These are phyloP conservation scores for Rhodotorula kratochvilovae DNA, from an alignment of 768 basidiomycete species.

Conservation along the genomic window DNA sequence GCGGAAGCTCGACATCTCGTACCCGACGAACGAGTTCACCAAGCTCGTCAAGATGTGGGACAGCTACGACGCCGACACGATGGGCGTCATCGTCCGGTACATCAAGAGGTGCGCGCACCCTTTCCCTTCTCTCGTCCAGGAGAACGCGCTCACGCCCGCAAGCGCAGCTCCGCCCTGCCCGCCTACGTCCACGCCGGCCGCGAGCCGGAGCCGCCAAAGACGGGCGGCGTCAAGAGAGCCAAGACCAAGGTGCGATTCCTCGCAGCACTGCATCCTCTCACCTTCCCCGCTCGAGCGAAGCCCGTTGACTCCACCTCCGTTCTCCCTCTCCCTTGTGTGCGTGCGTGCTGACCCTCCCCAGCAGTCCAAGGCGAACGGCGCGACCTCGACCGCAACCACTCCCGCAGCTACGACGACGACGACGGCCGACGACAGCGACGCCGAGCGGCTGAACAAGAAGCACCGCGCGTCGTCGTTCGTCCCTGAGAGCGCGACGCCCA, in stretches of 20 bases:
- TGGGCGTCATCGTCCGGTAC: slow-evolving; percentile 91
- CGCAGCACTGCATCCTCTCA: no score
- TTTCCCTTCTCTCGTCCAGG: background rate
- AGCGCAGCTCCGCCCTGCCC: slow-evolving; percentile 63
- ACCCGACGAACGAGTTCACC: slow-evolving; percentile 90
- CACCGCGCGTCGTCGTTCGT: slow-evolving; percentile 38
- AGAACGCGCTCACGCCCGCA: background rate
- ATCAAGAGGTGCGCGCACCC: slow-evolving; percentile 67
- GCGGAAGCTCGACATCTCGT: slow-evolving; percentile 88
- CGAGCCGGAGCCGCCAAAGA: slow-evolving; percentile 64
- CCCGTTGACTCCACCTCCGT: slow-evolving; percentile 1
- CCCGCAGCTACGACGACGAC: background rate
- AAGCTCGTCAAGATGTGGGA: slow-evolving; percentile 95
- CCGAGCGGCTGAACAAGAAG: slow-evolving; percentile 33
- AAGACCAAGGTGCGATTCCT: slow-evolving; percentile 46
- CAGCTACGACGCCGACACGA: slow-evolving; percentile 79
- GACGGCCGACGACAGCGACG: slow-evolving; percentile 31
- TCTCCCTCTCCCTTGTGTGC: background rate
- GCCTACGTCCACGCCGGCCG: slow-evolving; percentile 77
- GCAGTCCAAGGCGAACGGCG: background rate
- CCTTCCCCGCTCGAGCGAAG: background rate
- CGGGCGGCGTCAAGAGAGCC: slow-evolving; percentile 60
- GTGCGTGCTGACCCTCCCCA: no score
- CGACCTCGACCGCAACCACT: background rate
- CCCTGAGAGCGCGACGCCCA: slow-evolving; percentile 23